phyloP scores from a whole-genome alignment of 164 flowering plant species.

The Magnolia kwangsiensis region DNA sequence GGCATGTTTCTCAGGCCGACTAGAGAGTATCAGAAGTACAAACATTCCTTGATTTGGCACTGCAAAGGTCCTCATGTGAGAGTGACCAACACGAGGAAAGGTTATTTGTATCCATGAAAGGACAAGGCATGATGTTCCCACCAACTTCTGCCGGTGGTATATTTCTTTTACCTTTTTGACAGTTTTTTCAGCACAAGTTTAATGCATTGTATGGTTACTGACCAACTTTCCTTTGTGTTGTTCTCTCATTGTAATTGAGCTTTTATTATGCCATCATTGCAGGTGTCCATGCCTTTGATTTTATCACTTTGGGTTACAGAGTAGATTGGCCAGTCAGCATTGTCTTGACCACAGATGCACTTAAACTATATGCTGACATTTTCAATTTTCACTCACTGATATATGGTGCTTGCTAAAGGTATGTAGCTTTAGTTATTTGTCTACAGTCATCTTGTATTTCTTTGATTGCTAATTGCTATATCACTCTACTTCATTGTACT shows the following conservation, averaged over 20 bases:
- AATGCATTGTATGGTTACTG: background rate
- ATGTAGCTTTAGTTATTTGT: too few relatives aligned
- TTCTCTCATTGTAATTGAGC: background rate
- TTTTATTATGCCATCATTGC: constrained; percentile 18
- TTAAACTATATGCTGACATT: too few relatives aligned
- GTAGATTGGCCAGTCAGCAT: too few relatives aligned
- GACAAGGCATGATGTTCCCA: constrained; percentile 31
- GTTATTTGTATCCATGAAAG: constrained; percentile 62
- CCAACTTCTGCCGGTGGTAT: constrained; percentile 52
- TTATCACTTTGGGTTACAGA: constrained; percentile 76
- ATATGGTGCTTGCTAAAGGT: too few relatives aligned
- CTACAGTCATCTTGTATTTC: too few relatives aligned
- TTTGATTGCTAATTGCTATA: too few relatives aligned
- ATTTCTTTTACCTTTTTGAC: background rate
- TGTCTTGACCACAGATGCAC: too few relatives aligned
- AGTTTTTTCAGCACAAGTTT: too few relatives aligned
- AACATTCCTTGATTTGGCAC: constrained; percentile 67
- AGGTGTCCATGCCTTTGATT: constrained; percentile 73
- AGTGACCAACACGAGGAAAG: constrained; percentile 60
- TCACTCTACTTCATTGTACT: too few relatives aligned
- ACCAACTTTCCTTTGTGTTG: background rate
- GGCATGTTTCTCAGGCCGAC: constrained; percentile 46
- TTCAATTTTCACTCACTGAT: too few relatives aligned
- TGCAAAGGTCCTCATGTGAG: constrained; percentile 92
- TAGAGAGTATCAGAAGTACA: constrained; percentile 68